Conservation (phyloP, 2,329 filamentous ascomycete species). For the Penicillium freii region DNA sequence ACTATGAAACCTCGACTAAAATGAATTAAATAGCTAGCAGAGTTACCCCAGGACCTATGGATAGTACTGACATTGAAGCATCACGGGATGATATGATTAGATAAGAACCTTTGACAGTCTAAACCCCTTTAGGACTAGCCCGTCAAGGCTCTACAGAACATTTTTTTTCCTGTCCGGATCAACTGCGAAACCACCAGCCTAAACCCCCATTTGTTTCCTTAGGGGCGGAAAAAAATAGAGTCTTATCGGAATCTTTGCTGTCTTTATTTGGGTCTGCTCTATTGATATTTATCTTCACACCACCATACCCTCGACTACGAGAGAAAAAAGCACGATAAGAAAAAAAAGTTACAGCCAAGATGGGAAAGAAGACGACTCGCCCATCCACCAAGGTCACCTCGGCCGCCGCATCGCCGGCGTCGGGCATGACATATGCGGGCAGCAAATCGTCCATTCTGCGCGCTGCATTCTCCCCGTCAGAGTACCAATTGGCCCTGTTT, state of each 20-base stretch:
- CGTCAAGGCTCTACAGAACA: constrained; percentile 40
- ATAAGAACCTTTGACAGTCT: constrained; percentile 30
- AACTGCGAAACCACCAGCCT: constrained; percentile 31
- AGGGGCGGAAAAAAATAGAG: constrained; percentile 17
- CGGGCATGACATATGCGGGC: constrained; percentile 36
- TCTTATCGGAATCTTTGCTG: constrained; percentile 10
- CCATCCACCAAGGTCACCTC: constrained; percentile 46
- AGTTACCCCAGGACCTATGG: background rate
- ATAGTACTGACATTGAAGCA: background rate
- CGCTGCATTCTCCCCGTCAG: constrained; percentile 51
- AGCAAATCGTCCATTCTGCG: constrained; percentile 50
- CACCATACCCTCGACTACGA: constrained; percentile 19
- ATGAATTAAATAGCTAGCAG: background rate
- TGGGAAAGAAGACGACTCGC: constrained; percentile 49
- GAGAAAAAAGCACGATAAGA: constrained; percentile 5
- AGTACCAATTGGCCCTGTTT: constrained; percentile 53
- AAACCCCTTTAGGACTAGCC: constrained; percentile 34
- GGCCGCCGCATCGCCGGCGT: constrained; percentile 39
- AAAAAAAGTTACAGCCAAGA: constrained; percentile 29
- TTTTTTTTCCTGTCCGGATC: constrained; percentile 42
- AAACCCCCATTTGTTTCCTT: constrained; percentile 23
- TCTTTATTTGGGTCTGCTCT: constrained; percentile 1
- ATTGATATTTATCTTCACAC: background rate
- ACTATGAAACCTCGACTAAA: background rate
- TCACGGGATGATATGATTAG: constrained; percentile 28